Percentiles rank a stretch among this genome's conserved stretches.
Evolutionary conservation across 1,284 basidiomycete genomes (phyloP).

Genomic region (Austroboletus rostrupii): DNA sequence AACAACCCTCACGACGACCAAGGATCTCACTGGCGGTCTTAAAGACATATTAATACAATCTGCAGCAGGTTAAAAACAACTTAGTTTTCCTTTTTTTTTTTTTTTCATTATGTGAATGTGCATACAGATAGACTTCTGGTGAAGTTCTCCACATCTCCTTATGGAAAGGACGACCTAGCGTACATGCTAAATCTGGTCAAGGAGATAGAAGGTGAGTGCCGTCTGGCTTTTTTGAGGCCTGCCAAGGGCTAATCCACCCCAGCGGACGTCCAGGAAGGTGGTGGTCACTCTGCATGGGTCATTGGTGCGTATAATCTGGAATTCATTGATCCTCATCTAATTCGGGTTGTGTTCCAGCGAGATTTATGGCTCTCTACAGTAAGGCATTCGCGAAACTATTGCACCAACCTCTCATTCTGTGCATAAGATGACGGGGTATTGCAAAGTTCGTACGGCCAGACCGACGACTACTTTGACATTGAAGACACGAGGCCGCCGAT

Average conservation of each 20-base stretch:
- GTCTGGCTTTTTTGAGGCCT: not conserved
- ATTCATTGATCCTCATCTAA: not conserved
- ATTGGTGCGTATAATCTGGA: slow-evolving; percentile 17
- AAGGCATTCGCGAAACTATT: slow-evolving; percentile 1
- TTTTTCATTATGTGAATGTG: not conserved
- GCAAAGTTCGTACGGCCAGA: slow-evolving; percentile 29
- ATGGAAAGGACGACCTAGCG: slow-evolving; percentile 16
- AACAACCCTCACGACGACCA: slow-evolving; percentile 20
- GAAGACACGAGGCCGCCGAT: slow-evolving; percentile 14
- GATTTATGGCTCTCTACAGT: slow-evolving; percentile 30
- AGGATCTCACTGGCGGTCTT: slow-evolving; percentile 15
- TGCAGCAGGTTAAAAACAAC: slow-evolving; percentile 22
- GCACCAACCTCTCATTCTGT: not conserved
- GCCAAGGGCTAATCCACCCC: not conserved
- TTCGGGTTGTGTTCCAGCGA: slow-evolving; percentile 12
- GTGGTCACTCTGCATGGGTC: slow-evolving; percentile 22
- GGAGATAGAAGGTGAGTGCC: slow-evolving; percentile 21
- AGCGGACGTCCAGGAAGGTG: slow-evolving; percentile 9
- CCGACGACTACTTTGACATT: slow-evolving; percentile 30
- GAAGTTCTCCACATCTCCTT: slow-evolving; percentile 32
- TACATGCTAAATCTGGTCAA: slow-evolving; percentile 29
- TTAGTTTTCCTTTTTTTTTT: not conserved
- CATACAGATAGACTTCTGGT: slow-evolving; percentile 25
- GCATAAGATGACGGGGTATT: slow-evolving; percentile 25
- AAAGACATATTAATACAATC: slow-evolving; percentile 25